These are phyloP conservation scores for Madurella fahalii DNA, from an alignment of 2,329 filamentous ascomycete species.

Conservation along the genomic window DNA sequence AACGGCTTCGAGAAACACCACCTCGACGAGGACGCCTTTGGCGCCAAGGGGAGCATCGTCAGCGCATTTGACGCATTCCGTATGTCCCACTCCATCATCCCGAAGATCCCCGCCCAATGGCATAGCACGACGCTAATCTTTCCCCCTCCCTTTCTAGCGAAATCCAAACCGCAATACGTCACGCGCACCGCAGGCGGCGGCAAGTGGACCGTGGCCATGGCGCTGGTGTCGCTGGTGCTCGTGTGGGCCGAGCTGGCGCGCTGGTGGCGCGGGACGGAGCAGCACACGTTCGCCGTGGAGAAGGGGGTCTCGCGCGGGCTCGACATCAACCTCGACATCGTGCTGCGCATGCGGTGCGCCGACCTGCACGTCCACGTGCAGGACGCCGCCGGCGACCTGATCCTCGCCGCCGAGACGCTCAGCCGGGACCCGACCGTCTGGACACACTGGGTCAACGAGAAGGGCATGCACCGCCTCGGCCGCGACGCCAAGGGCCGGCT, in stretches of 20 bases:
- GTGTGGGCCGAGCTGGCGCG: conserved; percentile 71
- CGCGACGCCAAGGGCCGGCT: conserved; percentile 51
- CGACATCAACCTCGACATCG: conserved; percentile 94
- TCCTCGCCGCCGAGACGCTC: conserved; percentile 73
- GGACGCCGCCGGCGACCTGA: conserved; percentile 88
- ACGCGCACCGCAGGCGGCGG: conserved; percentile 80
- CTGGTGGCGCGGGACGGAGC: conserved; percentile 82
- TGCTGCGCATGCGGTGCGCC: conserved; percentile 80
- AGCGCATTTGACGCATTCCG: conserved; percentile 96
- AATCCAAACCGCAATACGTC: conserved; percentile 92
- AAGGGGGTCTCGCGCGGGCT: conserved; percentile 82
- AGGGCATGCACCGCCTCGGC: conserved; percentile 60
- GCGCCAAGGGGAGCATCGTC: conserved; percentile 65
- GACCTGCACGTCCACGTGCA: conserved; percentile 96
- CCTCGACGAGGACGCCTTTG: conserved; percentile 77
- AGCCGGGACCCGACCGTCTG: conserved; percentile 75
- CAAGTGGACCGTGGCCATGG: conserved; percentile 86
- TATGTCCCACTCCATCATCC: conserved; percentile 43
- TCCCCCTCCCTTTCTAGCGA: conserved; percentile 53
- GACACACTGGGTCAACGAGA: conserved; percentile 72
- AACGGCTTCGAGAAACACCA: conserved; percentile 69
- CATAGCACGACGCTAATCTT: conserved; percentile 3
- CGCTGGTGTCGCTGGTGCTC: conserved; percentile 69
- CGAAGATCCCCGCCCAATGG: not conserved
- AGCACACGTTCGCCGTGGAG: conserved; percentile 89